phyloP scores from a whole-genome alignment of 2,329 filamentous ascomycete genomes.

The Diplodia intermedia region DNA sequence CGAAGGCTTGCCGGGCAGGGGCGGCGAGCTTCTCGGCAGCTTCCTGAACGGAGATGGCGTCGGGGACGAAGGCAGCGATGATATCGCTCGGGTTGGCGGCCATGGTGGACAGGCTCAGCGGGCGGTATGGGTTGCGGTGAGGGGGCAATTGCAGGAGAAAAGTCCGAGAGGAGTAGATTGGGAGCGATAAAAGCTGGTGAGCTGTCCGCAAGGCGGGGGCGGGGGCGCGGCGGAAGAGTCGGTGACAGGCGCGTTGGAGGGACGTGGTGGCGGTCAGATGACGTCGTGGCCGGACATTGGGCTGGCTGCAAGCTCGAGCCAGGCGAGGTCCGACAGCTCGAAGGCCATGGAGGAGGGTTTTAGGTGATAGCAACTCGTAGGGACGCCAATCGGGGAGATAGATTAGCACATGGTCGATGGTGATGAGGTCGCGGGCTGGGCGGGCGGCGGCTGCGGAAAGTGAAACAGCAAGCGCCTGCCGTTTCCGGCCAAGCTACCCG shows the following conservation, averaged over 20 bases:
- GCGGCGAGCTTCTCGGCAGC: constrained; percentile 24
- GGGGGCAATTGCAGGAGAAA: constrained; percentile 6
- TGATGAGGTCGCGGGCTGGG: not conserved
- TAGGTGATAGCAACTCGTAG: constrained; percentile 21
- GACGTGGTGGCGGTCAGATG: constrained; percentile 19
- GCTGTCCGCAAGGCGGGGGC: constrained; percentile 13
- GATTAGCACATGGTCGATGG: constrained; percentile 22
- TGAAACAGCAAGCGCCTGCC: constrained; percentile 29
- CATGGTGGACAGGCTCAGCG: constrained; percentile 3
- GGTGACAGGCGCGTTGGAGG: constrained; percentile 14
- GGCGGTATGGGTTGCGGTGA: constrained; percentile 5
- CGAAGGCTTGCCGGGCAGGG: constrained; percentile 14
- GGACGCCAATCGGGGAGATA: constrained; percentile 26
- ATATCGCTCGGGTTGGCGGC: constrained; percentile 11
- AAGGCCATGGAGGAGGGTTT: constrained; percentile 7
- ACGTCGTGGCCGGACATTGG: constrained; percentile 14
- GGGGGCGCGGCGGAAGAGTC: constrained; percentile 7
- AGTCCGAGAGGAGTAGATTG: not conserved
- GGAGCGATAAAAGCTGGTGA: constrained; percentile 10
- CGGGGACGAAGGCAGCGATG: constrained; percentile 16
- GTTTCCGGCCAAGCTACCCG: constrained; percentile 15
- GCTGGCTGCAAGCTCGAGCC: constrained; percentile 7
- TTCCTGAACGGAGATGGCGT: constrained; percentile 28
- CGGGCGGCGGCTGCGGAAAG: not conserved
- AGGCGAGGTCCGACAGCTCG: constrained; percentile 23